phyloP scores from a whole-genome alignment of 805 yeast genomes.

The Wickerhamiella azymoides region DNA sequence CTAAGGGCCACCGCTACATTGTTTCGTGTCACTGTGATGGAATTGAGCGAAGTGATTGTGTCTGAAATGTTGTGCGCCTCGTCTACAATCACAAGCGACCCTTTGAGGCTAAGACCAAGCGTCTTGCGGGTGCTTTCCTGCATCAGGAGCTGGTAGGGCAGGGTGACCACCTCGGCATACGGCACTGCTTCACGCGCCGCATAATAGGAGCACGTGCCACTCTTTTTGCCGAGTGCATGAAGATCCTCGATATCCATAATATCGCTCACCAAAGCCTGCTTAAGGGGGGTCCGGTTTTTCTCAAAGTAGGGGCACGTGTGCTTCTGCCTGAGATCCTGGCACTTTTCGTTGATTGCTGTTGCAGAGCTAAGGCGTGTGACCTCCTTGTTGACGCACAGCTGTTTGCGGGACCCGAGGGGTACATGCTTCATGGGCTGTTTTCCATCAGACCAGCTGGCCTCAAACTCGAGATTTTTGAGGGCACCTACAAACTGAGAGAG shows the following conservation, averaged over 20 bases:
- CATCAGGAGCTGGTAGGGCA: constrained; percentile 72
- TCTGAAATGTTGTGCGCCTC: constrained; percentile 87
- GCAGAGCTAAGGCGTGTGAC: constrained; percentile 37
- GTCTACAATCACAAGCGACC: constrained; percentile 65
- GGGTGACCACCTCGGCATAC: constrained; percentile 57
- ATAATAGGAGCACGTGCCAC: constrained; percentile 70
- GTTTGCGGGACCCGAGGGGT: constrained; percentile 74
- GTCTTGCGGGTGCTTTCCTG: constrained; percentile 47
- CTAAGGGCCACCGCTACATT: constrained; percentile 35
- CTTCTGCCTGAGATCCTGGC: constrained; percentile 52
- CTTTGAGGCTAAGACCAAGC: constrained; percentile 43
- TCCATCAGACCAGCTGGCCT: constrained; percentile 38
- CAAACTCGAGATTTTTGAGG: constrained; percentile 44
- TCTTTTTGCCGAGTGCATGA: constrained; percentile 39
- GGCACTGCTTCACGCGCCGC: constrained; percentile 45
- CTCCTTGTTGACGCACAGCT: constrained; percentile 60
- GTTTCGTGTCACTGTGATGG: constrained; percentile 38
- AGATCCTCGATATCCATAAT: constrained; percentile 74
- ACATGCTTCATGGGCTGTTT: constrained; percentile 49
- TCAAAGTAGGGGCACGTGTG: constrained; percentile 20
- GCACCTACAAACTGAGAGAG: constrained; percentile 68
- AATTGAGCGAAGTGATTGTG: constrained; percentile 54
- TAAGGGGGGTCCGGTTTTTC: constrained; percentile 29
- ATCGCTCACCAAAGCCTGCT: constrained; percentile 40
- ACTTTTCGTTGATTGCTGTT: constrained; percentile 61